Conservation (phyloP, 2,329 filamentous ascomycete species). For the Colletotrichum musicola region DNA sequence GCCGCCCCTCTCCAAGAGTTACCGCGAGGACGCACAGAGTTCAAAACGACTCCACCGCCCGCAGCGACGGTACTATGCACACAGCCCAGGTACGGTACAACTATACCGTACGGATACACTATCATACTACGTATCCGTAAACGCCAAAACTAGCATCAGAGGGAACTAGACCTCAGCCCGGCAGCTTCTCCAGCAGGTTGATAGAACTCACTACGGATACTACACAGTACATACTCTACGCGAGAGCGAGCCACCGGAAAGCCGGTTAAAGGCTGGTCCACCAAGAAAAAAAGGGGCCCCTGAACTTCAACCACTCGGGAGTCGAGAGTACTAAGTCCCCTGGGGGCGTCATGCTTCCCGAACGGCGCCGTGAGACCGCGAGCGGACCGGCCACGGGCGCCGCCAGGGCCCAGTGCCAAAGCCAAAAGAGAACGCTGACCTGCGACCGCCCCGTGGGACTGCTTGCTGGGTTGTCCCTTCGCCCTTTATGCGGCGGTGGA, state of each 20-base stretch:
- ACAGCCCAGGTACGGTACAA: no score
- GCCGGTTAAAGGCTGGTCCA: not conserved
- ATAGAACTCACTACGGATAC: not conserved
- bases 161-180: slow-evolving; percentile 18
- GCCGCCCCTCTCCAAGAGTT: slow-evolving; percentile 1
- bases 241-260: slow-evolving; percentile 3
- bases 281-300: not conserved
- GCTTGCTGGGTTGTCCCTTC: not conserved
- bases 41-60: slow-evolving; percentile 31
- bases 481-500: not conserved
- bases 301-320: not conserved
- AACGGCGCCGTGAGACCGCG: slow-evolving; percentile 28
- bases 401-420: slow-evolving; percentile 11
- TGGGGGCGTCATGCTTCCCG: slow-evolving; percentile 35
- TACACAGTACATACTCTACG: not conserved
- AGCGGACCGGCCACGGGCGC: slow-evolving; percentile 9
- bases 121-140: no score
- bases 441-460: slow-evolving; percentile 1
- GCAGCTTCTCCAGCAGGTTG: not conserved
- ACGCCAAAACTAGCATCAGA: not conserved
- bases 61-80: not conserved
- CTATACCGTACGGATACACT: no score
- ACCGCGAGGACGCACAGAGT: slow-evolving; percentile 23
- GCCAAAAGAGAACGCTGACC: not conserved
- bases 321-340: slow-evolving; percentile 5